These are phyloP conservation scores for Populus nigra DNA, from an alignment of 345 rosid species.

Conservation along the genomic window DNA sequence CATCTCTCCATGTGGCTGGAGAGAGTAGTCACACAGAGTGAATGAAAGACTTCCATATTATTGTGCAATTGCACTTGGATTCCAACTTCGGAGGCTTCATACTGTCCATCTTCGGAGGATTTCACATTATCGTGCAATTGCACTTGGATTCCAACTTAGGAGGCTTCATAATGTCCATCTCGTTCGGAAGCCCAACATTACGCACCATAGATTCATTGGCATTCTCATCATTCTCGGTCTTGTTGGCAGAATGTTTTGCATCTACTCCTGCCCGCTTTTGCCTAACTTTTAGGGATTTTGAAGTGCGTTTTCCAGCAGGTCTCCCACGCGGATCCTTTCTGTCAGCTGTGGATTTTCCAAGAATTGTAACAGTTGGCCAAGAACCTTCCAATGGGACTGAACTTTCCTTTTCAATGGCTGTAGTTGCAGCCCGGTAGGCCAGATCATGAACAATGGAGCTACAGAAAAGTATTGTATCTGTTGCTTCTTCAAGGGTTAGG, in stretches of 20 bases:
- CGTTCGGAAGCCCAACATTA: conserved; percentile 61
- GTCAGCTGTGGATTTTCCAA: conserved; percentile 60
- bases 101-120: conserved; percentile 51
- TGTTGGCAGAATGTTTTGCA: conserved; percentile 32
- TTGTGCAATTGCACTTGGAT: conserved; percentile 94
- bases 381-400: conserved; percentile 51
- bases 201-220: conserved; percentile 50
- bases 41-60: conserved; percentile 57
- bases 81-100: conserved; percentile 82
- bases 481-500: conserved; percentile 94
- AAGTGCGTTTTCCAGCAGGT: conserved; percentile 43
- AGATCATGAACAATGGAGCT: conserved; percentile 92
- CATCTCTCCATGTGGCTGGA: neutral
- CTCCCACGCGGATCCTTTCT: conserved; percentile 49
- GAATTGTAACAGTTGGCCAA: conserved; percentile 63
- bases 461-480: conserved; percentile 87
- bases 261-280: conserved; percentile 59
- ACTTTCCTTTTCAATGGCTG: conserved; percentile 65
- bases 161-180: conserved; percentile 62
- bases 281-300: conserved; percentile 53
- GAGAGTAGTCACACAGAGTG: neutral
- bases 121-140: conserved; percentile 97
- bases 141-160: conserved; percentile 93
- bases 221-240: conserved; percentile 84
- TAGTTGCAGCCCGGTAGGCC: conserved; percentile 75